Base-by-base conservation (phyloP, 768 basidiomycete genomes). In the Suillus tomentosus region DNA sequence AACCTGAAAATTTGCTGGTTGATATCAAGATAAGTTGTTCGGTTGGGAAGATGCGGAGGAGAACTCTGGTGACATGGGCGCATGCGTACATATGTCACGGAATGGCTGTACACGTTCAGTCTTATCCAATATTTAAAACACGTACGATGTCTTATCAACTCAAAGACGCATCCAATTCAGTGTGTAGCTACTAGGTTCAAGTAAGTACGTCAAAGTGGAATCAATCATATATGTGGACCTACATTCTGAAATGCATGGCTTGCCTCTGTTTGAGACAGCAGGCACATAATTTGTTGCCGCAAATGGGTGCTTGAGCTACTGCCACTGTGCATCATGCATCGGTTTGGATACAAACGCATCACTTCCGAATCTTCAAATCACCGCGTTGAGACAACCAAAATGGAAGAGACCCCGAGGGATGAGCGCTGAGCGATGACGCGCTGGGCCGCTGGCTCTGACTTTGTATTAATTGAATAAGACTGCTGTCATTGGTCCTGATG, bases 1-100 rank as follows among this genome's bases (percentile, higher is more conserved):
- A 27, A 51, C 15, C 15, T 27, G 14, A 27, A 15, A 17, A 17
- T 53, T 17, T 31, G 27, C 27, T 53, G 50, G 51, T 53, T 51
- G 24, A 4, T 51, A 51, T 31, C 51, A 34, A 53, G 51, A 53
- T 53, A 53, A 53, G 51, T 31, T 53, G 31, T 31, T 53, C 51
- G 51, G 51, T 11, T 53, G 51, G 51, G 51, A 1, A 53, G 51
- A 53, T 53, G 31, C 51, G 51, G 51, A 53, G 27, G 51, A 51
- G 50, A 53, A 50, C 3, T 15, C 14, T 50, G 2, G 13, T 24
- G 3, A 50, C 24, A 27, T 50, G 50, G 24, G 50, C 24, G 48
- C 48, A 13, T 48, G 47, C 6, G 5, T 24, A 5, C 11, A 11
- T 11, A n/a, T n/a, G 47, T n/a, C 31, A 31, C 31, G 31, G 6